Conservation (phyloP, 306 rosid species). For the Vigna radiata region DNA sequence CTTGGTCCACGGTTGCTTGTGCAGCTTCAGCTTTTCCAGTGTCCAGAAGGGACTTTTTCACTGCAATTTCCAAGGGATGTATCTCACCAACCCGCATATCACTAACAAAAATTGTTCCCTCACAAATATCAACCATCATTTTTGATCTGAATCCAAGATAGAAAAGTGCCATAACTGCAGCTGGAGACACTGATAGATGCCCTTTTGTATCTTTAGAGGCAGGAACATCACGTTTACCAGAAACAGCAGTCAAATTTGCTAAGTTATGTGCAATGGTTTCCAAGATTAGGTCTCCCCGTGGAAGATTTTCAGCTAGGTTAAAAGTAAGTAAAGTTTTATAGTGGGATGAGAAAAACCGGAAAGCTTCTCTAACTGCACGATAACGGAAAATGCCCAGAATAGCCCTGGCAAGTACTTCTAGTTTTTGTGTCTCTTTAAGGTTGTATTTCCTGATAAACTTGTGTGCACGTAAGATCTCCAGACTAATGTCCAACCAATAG, state of each 20-base stretch:
- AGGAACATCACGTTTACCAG: slow-evolving; percentile 56
- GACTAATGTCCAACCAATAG: slow-evolving; percentile 91
- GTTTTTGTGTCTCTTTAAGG: slow-evolving; percentile 68
- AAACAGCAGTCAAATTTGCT: slow-evolving; percentile 52
- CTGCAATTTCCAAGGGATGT: slow-evolving; percentile 77
- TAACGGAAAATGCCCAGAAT: slow-evolving; percentile 70
- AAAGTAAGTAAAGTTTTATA: slow-evolving; percentile 81
- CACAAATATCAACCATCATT: slow-evolving; percentile 50
- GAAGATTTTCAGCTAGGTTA: slow-evolving; percentile 92
- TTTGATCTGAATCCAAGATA: slow-evolving; percentile 66
- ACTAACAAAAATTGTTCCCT: slow-evolving; percentile 51
- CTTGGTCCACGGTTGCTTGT: slow-evolving; percentile 85
- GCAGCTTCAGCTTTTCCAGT: slow-evolving; percentile 90
- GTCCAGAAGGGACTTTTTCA: slow-evolving; percentile 69
- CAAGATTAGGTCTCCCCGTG: slow-evolving; percentile 86
- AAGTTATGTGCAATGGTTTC: slow-evolving; percentile 70
- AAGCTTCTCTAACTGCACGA: slow-evolving; percentile 87
- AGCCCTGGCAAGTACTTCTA: slow-evolving; percentile 82
- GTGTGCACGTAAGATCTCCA: slow-evolving; percentile 77
- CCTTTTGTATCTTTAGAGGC: slow-evolving; percentile 57
- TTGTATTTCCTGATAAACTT: slow-evolving; percentile 70
- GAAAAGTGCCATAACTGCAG: slow-evolving; percentile 67
- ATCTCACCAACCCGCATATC: slow-evolving; percentile 82
- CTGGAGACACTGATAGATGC: slow-evolving; percentile 56
- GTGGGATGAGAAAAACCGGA: slow-evolving; percentile 62